Evolutionary conservation across 1,284 basidiomycete genomes (phyloP).

Genomic region (Microbotryomycetes sp.): DNA sequence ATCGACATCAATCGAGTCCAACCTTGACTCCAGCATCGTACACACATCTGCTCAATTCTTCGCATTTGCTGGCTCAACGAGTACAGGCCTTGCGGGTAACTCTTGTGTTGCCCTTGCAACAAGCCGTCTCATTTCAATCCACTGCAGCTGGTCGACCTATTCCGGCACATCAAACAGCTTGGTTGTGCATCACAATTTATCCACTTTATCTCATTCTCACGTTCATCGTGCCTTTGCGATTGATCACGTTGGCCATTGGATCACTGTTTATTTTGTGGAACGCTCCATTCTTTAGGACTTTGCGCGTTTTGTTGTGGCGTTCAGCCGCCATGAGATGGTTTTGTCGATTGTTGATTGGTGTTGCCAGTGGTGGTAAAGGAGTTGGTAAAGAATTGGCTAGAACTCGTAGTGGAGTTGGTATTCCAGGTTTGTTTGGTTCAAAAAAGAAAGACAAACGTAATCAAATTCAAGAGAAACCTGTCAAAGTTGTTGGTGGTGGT

Average conservation of each 20-base stretch:
- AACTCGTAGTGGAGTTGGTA: slow-evolving; percentile 20
- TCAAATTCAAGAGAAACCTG: slow-evolving; percentile 21
- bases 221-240: slow-evolving; percentile 26
- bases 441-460: neutral
- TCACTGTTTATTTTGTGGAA: slow-evolving; percentile 34
- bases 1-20: slow-evolving; percentile 1
- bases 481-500: slow-evolving; percentile 7
- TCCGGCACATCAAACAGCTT: slow-evolving; percentile 27
- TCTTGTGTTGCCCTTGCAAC: slow-evolving; percentile 26
- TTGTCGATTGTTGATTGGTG: neutral
- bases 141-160: slow-evolving; percentile 10
- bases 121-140: slow-evolving; percentile 20
- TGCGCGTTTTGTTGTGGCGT: slow-evolving; percentile 26
- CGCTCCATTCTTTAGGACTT: slow-evolving; percentile 34
- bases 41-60: slow-evolving; percentile 27
- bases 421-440: slow-evolving; percentile 19
- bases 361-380: slow-evolving; percentile 20
- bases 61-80: slow-evolving; percentile 26
- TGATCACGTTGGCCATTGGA: slow-evolving; percentile 32
- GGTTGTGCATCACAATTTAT: slow-evolving; percentile 34
- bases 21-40: slow-evolving; percentile 33
- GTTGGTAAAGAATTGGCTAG: slow-evolving; percentile 16
- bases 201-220: slow-evolving; percentile 36
- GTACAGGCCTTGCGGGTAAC: slow-evolving; percentile 23
- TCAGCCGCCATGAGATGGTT: slow-evolving; percentile 23